Conservation (phyloP, 176 grass and related monocot genomes). For the Ananas comosus region DNA sequence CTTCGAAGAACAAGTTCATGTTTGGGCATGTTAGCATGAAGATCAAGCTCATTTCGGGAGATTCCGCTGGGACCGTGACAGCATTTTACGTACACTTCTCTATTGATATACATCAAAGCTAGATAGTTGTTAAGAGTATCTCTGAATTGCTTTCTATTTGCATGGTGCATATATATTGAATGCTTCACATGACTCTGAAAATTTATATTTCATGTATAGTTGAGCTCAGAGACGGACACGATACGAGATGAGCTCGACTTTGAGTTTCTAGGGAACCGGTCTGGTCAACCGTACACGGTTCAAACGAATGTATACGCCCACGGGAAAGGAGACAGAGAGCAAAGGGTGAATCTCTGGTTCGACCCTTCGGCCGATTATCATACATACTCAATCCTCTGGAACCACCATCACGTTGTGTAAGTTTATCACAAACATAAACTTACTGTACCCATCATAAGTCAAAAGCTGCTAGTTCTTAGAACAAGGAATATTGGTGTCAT, state of each 20-base stretch:
- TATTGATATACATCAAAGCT: background rate
- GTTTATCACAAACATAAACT: background rate
- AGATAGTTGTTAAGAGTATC: too few relatives aligned
- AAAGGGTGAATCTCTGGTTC: conserved; percentile 36
- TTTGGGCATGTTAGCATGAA: conserved; percentile 44
- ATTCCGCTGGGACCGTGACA: conserved; percentile 33
- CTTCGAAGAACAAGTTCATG: conserved; percentile 31
- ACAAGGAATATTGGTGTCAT: too few relatives aligned
- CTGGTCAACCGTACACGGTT: conserved; percentile 31
- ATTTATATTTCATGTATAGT: background rate
- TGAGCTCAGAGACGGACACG: conserved; percentile 10
- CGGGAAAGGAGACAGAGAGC: conserved; percentile 32
- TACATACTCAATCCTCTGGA: conserved; percentile 79
- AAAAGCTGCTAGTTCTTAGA: too few relatives aligned
- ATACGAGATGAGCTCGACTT: conserved; percentile 29
- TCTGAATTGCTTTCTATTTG: too few relatives aligned
- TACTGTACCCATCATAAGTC: too few relatives aligned
- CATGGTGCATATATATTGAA: background rate
- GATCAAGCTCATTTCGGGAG: conserved; percentile 31
- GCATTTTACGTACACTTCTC: conserved; percentile 23
- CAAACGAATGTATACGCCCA: conserved; percentile 35
- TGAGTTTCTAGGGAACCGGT: conserved; percentile 39
- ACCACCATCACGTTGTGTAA: conserved; percentile 60
- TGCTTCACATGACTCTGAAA: background rate
- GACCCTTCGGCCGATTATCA: conserved; percentile 56